Base-by-base conservation (phyloP, 768 basidiomycete species). In the Leccinum disarticulatum region DNA sequence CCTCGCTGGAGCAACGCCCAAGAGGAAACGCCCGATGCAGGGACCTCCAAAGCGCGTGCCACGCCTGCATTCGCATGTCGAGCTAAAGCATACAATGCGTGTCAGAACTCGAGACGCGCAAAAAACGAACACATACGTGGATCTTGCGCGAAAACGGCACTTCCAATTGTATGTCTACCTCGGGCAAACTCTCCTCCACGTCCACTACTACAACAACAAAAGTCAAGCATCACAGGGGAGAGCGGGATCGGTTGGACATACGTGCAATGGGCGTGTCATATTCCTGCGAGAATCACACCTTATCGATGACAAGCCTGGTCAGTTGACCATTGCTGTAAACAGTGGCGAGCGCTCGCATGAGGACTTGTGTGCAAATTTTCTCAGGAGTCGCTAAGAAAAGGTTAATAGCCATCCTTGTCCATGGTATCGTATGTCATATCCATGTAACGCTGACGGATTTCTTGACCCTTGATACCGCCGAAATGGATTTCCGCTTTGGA, bases 401-500 rank as follows among this genome's bases (percentile, higher is more conserved):
- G n/a, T n/a, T n/a, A n/a, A n/a, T n/a, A n/a, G n/a, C n/a, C n/a
- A 67, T 95, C 94, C 78, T 92, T 93, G 77, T 97, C 96, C 83
- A 93, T 90, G 0, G 94, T 88, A 71, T 98, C 95, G 79, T 98
- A 98, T 5, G 91, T 90, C 91, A 99, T 97, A 66, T 95, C 95
- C 93, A 98, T 98, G 78, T 99, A 99, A n/a, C 97, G 87, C 68
- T 95, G 91, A 30, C 97, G 91, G 64, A 98, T 98, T 3, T 88
- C 95, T 73, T 98, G 96, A 43, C 97, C 97, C 78, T 98, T 98
- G 76, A 98, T 92, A 72, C 97, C 97, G 80, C 97, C 97, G 65
- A 99, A 99, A 76, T 99, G 96, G 66, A 99, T 81, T 98, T 94
- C 76, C 91, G 87, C 81, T 95, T 97, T 19, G 96, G 95, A 73